Conservation (phyloP, 805 yeast genomes). For the Starmerella scarabaei region DNA sequence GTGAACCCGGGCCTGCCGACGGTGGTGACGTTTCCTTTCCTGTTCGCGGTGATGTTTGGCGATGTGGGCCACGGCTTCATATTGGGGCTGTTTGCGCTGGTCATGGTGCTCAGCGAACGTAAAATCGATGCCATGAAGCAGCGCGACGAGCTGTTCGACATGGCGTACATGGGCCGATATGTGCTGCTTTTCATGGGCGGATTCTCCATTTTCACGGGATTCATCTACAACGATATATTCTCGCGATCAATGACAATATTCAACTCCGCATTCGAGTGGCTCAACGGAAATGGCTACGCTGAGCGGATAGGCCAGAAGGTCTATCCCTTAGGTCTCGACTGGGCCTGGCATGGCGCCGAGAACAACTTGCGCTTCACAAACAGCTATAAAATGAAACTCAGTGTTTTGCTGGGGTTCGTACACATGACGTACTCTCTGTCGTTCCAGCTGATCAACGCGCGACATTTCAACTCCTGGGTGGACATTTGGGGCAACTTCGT, state of each 20-base stretch:
- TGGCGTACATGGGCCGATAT: conserved; percentile 91
- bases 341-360: conserved; percentile 95
- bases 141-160: conserved; percentile 87
- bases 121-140: conserved; percentile 48
- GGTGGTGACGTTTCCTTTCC: conserved; percentile 88
- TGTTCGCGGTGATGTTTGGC: conserved; percentile 99
- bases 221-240: conserved; percentile 85
- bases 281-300: conserved; percentile 55
- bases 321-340: conserved; percentile 79
- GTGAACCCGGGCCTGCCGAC: conserved; percentile 95
- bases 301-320: conserved; percentile 51
- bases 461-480: conserved; percentile 52
- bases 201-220: conserved; percentile 91
- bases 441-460: conserved; percentile 71
- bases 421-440: conserved; percentile 87
- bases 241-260: conserved; percentile 83
- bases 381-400: conserved; percentile 93
- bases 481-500: conserved; percentile 86
- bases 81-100: conserved; percentile 57
- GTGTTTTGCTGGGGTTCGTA: conserved; percentile 82
- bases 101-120: conserved; percentile 61
- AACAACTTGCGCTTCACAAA: conserved; percentile 80
- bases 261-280: conserved; percentile 90
- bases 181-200: conserved; percentile 82
- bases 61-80: conserved; percentile 93